phyloP scores from a whole-genome alignment of 495 filamentous ascomycete species.

The Penicillium silybi region DNA sequence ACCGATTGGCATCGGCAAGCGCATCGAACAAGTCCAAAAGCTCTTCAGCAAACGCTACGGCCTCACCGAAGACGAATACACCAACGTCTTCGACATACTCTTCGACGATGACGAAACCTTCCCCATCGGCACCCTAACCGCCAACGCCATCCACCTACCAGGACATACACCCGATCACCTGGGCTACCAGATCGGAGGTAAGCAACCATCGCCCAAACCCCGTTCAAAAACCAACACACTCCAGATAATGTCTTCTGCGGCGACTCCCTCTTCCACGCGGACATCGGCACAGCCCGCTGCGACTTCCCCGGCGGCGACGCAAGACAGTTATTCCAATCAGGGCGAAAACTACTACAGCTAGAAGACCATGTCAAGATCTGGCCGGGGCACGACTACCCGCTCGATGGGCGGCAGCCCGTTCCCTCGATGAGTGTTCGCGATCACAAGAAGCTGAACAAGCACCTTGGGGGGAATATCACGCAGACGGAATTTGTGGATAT shows the following conservation, averaged over 20 bases:
- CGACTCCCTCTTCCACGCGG: conserved; percentile 57
- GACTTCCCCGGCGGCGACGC: conserved; percentile 59
- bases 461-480: conserved; percentile 38
- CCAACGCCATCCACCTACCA: conserved; percentile 49
- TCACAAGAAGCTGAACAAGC: conserved; percentile 50
- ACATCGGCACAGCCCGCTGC: conserved; percentile 56
- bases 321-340: conserved; percentile 40
- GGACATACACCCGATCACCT: conserved; percentile 62
- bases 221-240: background rate
- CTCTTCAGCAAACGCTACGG: conserved; percentile 47
- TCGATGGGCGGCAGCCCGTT: conserved; percentile 27
- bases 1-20: conserved; percentile 51
- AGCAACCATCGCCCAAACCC: background rate
- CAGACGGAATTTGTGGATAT: conserved; percentile 47
- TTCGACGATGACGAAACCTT: conserved; percentile 54
- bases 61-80: conserved; percentile 35
- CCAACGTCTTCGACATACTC: conserved; percentile 46
- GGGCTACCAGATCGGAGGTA: conserved; percentile 54
- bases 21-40: conserved; percentile 50
- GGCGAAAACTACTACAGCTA: conserved; percentile 42
- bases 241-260: conserved; percentile 56
- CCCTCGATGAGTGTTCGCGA: conserved; percentile 48
- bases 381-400: conserved; percentile 51
- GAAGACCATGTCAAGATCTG: conserved; percentile 44
- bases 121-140: conserved; percentile 43